Evolutionary conservation across 208 protist genomes (phyloP).

Genomic region (Herpetomonas muscarum): DNA sequence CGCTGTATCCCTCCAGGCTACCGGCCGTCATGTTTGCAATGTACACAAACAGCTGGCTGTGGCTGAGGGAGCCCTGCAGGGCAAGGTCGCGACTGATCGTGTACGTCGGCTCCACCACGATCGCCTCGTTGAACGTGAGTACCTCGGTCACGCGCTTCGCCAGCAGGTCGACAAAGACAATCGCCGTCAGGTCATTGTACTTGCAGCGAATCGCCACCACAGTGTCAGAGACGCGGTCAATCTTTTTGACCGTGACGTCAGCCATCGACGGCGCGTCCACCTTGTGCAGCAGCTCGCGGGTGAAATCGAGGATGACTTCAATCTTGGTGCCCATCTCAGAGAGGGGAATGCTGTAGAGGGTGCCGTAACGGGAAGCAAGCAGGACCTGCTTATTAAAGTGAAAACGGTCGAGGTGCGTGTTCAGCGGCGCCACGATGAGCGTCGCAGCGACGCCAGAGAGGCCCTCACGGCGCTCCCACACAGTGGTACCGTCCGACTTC

Average conservation of each 20-base stretch:
- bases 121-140: slow-evolving; percentile 14
- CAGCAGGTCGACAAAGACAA: slow-evolving; percentile 18
- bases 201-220: slow-evolving; percentile 13
- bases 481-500: slow-evolving; percentile 17
- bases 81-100: slow-evolving; percentile 32
- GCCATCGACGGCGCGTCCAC: slow-evolving; percentile 38
- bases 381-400: slow-evolving; percentile 72
- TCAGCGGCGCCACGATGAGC: slow-evolving; percentile 42
- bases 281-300: slow-evolving; percentile 23
- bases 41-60: slow-evolving; percentile 33
- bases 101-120: slow-evolving; percentile 32
- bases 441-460: slow-evolving; percentile 41
- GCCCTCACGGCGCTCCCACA: slow-evolving; percentile 75
- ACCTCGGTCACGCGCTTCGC: slow-evolving; percentile 13
- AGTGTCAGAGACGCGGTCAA: not conserved
- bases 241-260: slow-evolving; percentile 14
- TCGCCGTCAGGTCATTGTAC: slow-evolving; percentile 9
- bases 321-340: slow-evolving; percentile 42
- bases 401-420: slow-evolving; percentile 62
- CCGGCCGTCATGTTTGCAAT: slow-evolving; percentile 28
- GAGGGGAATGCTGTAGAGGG: slow-evolving; percentile 66
- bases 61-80: slow-evolving; percentile 23
- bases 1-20: slow-evolving; percentile 51
- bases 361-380: slow-evolving; percentile 48
- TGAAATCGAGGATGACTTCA: slow-evolving; percentile 54